Conservation (phyloP, 2,329 filamentous ascomycete species). For the Fusarium sp. region DNA sequence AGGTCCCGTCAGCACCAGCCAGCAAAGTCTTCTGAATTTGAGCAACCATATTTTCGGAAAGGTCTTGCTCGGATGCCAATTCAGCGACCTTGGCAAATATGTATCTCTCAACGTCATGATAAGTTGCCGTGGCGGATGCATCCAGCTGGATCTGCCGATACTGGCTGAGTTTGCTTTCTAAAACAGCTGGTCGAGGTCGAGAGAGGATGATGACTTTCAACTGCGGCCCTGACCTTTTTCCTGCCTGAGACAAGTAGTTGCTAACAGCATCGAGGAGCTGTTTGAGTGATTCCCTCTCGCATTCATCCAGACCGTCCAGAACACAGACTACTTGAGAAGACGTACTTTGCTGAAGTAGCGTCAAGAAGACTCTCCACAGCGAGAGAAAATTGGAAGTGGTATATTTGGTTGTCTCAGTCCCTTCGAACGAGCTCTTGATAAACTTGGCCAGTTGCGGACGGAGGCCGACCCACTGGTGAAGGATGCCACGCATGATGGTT, state of each 20-base stretch:
- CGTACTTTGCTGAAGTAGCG: not conserved
- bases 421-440: not conserved
- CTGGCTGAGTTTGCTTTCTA: not conserved
- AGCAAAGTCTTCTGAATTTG: not conserved
- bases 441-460: not conserved
- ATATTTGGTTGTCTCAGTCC: slow-evolving; percentile 1
- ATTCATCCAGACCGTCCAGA: slow-evolving; percentile 3
- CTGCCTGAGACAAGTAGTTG: not conserved
- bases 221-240: not conserved
- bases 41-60: not conserved
- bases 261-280: not conserved
- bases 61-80: not conserved
- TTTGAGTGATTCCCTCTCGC: not conserved
- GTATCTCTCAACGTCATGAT: slow-evolving; percentile 3
- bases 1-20: slow-evolving; percentile 1
- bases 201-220: not conserved
- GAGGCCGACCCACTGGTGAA: not conserved
- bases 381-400: not conserved
- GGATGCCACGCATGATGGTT: slow-evolving; percentile 1
- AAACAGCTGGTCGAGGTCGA: not conserved
- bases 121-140: not conserved
- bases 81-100: slow-evolving; percentile 1
- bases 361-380: not conserved
- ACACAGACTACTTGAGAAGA: not conserved
- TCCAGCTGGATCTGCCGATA: not conserved